phyloP scores from a whole-genome alignment of 345 rosid genomes.

The Eucalyptus viminalis region DNA sequence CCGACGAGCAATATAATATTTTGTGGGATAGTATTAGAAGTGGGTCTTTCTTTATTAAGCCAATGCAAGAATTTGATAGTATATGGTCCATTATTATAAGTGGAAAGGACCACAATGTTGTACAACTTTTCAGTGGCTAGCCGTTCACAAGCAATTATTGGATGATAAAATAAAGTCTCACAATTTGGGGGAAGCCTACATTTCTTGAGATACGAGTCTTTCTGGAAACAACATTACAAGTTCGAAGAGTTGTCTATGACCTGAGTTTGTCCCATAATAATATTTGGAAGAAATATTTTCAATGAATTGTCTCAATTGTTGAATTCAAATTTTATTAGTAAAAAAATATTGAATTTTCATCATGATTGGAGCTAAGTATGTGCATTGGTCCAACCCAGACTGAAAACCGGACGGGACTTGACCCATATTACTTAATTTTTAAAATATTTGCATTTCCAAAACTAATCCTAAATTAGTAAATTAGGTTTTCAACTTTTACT shows the following conservation, averaged over 20 bases:
- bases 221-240: not conserved
- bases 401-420: rapidly evolving
- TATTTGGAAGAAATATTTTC: not conserved
- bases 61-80: not conserved
- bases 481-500: not conserved
- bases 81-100: not conserved
- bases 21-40: not conserved
- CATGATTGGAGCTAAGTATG: not conserved
- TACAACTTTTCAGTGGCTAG: not conserved
- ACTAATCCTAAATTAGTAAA: not conserved
- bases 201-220: not conserved
- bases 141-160: not conserved
- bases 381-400: not conserved
- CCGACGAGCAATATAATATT: not conserved
- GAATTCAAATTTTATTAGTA: not conserved
- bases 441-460: not conserved
- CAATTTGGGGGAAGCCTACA: not conserved
- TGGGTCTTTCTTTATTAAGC: not conserved
- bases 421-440: not conserved
- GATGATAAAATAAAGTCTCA: not conserved
- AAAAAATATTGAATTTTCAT: not conserved
- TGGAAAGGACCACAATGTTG: not conserved
- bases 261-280: not conserved
- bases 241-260: not conserved
- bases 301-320: not conserved